phyloP scores from a whole-genome alignment of 805 yeast genomes.

The Cyberlindnera suaveolens region DNA sequence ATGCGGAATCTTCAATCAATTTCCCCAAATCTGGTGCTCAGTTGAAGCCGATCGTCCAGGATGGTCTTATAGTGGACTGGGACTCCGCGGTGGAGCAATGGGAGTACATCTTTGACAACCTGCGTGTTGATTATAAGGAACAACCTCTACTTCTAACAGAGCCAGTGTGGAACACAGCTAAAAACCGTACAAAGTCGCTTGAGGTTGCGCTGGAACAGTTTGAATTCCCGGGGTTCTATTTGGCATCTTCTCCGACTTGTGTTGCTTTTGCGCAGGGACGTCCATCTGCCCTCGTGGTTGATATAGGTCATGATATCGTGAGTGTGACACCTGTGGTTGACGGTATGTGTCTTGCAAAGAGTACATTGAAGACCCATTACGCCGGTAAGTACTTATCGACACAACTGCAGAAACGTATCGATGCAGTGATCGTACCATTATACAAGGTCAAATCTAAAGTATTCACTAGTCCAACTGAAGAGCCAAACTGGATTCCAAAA shows the following conservation, averaged over 20 bases:
- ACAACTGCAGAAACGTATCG: constrained; percentile 40
- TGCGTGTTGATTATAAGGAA: constrained; percentile 50
- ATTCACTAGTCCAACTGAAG: constrained; percentile 24
- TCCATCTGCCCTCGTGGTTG: constrained; percentile 81
- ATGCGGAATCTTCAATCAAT: constrained; percentile 36
- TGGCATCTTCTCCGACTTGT: constrained; percentile 82
- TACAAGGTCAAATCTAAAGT: constrained; percentile 47
- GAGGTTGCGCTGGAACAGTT: constrained; percentile 66
- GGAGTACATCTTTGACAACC: constrained; percentile 47
- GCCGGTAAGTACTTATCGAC: constrained; percentile 65
- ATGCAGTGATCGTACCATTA: constrained; percentile 34
- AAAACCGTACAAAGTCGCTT: constrained; percentile 61
- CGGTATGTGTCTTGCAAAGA: constrained; percentile 68
- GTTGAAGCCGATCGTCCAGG: constrained; percentile 51
- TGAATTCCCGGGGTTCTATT: constrained; percentile 72
- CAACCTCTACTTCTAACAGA: constrained; percentile 82
- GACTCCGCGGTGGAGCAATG: constrained; percentile 77
- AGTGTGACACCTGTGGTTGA: constrained; percentile 80
- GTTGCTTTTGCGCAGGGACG: constrained; percentile 85
- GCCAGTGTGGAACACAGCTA: constrained; percentile 75
- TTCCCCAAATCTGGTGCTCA: constrained; percentile 48
- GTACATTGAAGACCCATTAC: constrained; percentile 63
- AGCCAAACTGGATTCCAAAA: constrained; percentile 27
- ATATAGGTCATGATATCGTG: constrained; percentile 72
- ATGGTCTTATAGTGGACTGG: constrained; percentile 74